Base-by-base conservation (phyloP, 1,284 basidiomycete species). In the Hypsizygus ulmarius region DNA sequence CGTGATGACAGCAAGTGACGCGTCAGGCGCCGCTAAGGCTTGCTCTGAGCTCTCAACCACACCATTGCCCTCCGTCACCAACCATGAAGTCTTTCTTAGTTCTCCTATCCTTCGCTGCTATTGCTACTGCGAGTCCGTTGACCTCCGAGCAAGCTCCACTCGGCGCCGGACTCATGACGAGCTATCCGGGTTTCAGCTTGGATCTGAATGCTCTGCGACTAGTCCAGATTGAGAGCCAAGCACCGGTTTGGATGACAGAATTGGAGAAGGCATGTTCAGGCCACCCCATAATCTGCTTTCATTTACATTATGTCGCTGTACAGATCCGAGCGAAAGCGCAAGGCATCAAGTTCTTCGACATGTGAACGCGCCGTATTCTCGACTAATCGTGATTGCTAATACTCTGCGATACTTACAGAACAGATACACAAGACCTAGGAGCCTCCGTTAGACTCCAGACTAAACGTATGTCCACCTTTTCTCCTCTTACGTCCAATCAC, bases 301-400 rank as follows among this genome's bases (percentile, higher is more conserved):
- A 35, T 40, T 45, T 41, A 49, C 45, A 42, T 41, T 57, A 14
- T 19, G 32, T 42, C 43, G 16, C 45, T 32, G 34, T 28, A 27
- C 34, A 93, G 90, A 88, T 94, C 53, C 71, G 82, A 60, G 78
- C 83, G 49, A 93, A 89, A 68, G 83, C 83, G 35, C 75, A 77
- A 56, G 86, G 87, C 52, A 57, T 82, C 69, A 84, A 79, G 47
- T 94, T 93, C 75, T 89, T 94, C 70, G 93, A 95, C 66, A 79
- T 95, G 91, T 94, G 66, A 67, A 45, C 38, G 47, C 49, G 47
- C 41, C 59, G 49, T 51, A 54, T 54, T 52, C 48, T 51, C 46
- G 53, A 34, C 47, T 49, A 15, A 34, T 40, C 35, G 41, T 54
- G 57, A 58, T 50, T 43, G 54, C 52, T 60, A n/a, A 51, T 45